Evolutionary conservation across 2,329 filamentous ascomycete species (phyloP), one percentile per base, ranked within the genome.

Genomic region (Penicillium sp.): DNA sequence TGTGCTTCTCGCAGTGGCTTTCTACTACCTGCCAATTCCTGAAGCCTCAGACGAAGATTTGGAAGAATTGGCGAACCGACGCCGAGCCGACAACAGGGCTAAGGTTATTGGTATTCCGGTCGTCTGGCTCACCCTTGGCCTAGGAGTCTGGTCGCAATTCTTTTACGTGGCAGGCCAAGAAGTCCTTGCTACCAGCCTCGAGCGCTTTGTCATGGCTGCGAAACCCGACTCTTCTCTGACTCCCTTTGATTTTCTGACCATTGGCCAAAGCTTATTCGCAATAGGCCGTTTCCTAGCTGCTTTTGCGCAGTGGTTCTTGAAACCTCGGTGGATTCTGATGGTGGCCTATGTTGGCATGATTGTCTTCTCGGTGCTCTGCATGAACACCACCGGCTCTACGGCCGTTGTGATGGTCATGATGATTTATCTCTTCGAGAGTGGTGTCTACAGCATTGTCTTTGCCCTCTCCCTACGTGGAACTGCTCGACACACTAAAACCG

Each of bases 141-240:
- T 86, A 3, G 85, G 81, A 0, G 71, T 82, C 1, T 79, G 84
- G 65, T 78, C 80, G 11, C 80, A 83, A 60, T 87, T 84, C 65
- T 85, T 82, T 72, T 87, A 87, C 61, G 81, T 86, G 1, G 85
- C 84, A 13, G 83, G 78, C 0, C 84, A 87, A 67, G 85, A 87
- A 71, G 78, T 79, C 27, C 72, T 84, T 21, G 79, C 82, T 2
- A 80, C 78, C 8, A 76, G 74, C 13, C 82, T 83, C 52, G 64
- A 70, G 24, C 63, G 71, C 2, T 84, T 83, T 54, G 68, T 84
- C 24, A 27, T 56, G 1, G 55, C 67, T 4, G 74, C 79, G 7
- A 70, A 72, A 14, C 76, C 80, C 1, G 63, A 58, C 13, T 66
- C 68, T 10, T 57, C 56, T 16, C 64, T 76, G 0, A 42, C 52